Evolutionary conservation across 192 early-diverging fungal species (phyloP).

Genomic region (Jimgerdemannia flammicorona): DNA sequence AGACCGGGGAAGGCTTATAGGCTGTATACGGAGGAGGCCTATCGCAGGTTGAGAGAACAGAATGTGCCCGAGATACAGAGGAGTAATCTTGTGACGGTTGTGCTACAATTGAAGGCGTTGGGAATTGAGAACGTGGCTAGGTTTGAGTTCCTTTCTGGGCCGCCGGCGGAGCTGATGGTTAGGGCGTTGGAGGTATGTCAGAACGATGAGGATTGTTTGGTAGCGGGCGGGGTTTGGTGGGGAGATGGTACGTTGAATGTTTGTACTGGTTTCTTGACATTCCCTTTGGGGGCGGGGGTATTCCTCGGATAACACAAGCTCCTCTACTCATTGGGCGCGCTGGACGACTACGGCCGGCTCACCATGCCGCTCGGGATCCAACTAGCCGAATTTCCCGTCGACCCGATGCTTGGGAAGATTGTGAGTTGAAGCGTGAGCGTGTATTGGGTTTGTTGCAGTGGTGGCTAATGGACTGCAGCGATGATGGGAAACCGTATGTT

Average conservation of each 20-base stretch:
- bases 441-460: too few relatives aligned
- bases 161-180: conserved; percentile 67
- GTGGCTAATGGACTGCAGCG: too few relatives aligned
- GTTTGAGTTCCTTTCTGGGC: conserved; percentile 77
- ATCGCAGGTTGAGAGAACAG: conserved; percentile 69
- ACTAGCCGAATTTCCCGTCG: conserved; percentile 74
- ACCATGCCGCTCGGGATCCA: conserved; percentile 68
- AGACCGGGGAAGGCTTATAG: conserved; percentile 87
- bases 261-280: too few relatives aligned
- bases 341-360: conserved; percentile 67
- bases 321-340: conserved; percentile 67
- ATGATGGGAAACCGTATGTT: too few relatives aligned
- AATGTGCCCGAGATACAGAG: conserved; percentile 96
- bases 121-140: conserved; percentile 78
- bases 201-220: neutral
- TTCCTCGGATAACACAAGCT: conserved; percentile 40
- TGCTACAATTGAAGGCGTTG: conserved; percentile 75
- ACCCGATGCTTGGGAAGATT: conserved; percentile 66
- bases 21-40: conserved; percentile 86
- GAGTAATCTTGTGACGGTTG: conserved; percentile 61
- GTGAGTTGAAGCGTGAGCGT: too few relatives aligned
- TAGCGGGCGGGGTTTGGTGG: neutral
- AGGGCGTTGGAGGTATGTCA: conserved; percentile 61
- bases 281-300: too few relatives aligned
- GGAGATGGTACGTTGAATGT: too few relatives aligned